Percentiles rank a stretch among this genome's conserved stretches.
Conservation (phyloP, 108 stramenopile genomes). For the Pseudonitzschia delicatissima region DNA sequence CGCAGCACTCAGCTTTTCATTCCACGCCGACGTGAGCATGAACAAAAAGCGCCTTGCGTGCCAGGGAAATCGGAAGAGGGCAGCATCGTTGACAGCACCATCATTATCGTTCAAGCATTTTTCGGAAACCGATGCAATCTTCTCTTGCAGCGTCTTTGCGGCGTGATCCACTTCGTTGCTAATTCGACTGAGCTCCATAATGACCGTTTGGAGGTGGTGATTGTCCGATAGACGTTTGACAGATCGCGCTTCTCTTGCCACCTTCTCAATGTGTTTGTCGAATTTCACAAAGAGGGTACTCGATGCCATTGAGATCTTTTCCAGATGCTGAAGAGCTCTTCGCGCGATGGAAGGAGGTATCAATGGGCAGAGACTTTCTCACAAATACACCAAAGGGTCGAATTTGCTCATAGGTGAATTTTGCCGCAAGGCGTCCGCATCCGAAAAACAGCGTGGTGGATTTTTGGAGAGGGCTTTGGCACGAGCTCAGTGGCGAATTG, state of each 20-base stretch:
- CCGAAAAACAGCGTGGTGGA: slow-evolving; percentile 86
- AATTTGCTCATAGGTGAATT: slow-evolving; percentile 86
- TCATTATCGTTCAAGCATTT: slow-evolving; percentile 40
- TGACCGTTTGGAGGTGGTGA: slow-evolving; percentile 80
- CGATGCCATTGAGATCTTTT: slow-evolving; percentile 74
- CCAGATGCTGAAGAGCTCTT: slow-evolving; percentile 66
- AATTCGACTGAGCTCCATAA: slow-evolving; percentile 75
- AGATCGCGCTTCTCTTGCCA: slow-evolving; percentile 75
- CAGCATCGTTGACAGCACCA: slow-evolving; percentile 34
- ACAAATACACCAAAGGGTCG: slow-evolving; percentile 85
- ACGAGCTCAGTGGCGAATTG: slow-evolving; percentile 67
- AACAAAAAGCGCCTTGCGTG: slow-evolving; percentile 75
- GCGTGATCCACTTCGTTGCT: slow-evolving; percentile 81
- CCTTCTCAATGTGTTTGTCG: slow-evolving; percentile 85
- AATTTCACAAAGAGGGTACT: slow-evolving; percentile 80
- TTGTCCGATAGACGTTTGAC: slow-evolving; percentile 66
- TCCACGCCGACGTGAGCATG: slow-evolving; percentile 84
- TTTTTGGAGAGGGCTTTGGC: slow-evolving; percentile 75
- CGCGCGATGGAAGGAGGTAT: slow-evolving; percentile 64
- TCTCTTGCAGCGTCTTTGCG: slow-evolving; percentile 78
- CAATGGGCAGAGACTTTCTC: slow-evolving; percentile 76
- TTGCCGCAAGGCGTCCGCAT: slow-evolving; percentile 81
- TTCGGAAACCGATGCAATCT: slow-evolving; percentile 74
- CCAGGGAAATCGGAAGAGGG: slow-evolving; percentile 53
- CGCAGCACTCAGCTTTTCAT: slow-evolving; percentile 79